Conservation (phyloP, 768 basidiomycete genomes). For the Suillus luteus region DNA sequence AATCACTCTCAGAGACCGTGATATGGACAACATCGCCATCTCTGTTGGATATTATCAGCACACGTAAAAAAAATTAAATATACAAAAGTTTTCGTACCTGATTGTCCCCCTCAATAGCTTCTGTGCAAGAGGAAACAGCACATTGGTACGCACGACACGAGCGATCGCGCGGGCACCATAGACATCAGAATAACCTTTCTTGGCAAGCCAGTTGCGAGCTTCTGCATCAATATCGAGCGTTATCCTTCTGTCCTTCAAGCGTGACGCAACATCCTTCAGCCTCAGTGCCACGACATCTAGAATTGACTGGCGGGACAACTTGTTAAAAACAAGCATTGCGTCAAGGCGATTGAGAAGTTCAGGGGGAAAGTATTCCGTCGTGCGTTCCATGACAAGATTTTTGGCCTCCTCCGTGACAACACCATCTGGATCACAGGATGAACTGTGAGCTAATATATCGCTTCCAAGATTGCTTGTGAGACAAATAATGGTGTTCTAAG, state of each 20-base stretch:
- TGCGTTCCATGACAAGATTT: constrained; percentile 70
- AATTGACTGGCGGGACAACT: constrained; percentile 72
- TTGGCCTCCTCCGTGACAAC: constrained; percentile 62
- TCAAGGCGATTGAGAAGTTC: constrained; percentile 91
- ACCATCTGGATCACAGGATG: constrained; percentile 65
- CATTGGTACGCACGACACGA: constrained; percentile 78
- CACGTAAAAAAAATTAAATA: neutral
- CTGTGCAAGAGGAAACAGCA: constrained; percentile 81
- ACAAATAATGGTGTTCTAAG: constrained; percentile 87
- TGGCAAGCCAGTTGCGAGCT: constrained; percentile 69
- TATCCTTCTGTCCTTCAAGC: constrained; percentile 68
- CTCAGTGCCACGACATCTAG: constrained; percentile 79
- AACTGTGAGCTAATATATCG: constrained; percentile 70
- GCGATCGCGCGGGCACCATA: constrained; percentile 91
- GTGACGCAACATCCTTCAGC: constrained; percentile 67
- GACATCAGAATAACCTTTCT: constrained; percentile 77
- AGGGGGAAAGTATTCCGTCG: constrained; percentile 82
- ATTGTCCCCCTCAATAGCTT: constrained; percentile 80
- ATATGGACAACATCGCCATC: constrained; percentile 69
- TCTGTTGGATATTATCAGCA: constrained; percentile 27
- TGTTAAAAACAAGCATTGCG: constrained; percentile 88
- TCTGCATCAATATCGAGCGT: constrained; percentile 65
- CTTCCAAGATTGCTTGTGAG: constrained; percentile 87
- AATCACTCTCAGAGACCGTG: constrained; percentile 41
- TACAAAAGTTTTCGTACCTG: constrained; percentile 44